phyloP scores from a whole-genome alignment of 192 early-diverging fungal species.

The Coemansia sp. region DNA sequence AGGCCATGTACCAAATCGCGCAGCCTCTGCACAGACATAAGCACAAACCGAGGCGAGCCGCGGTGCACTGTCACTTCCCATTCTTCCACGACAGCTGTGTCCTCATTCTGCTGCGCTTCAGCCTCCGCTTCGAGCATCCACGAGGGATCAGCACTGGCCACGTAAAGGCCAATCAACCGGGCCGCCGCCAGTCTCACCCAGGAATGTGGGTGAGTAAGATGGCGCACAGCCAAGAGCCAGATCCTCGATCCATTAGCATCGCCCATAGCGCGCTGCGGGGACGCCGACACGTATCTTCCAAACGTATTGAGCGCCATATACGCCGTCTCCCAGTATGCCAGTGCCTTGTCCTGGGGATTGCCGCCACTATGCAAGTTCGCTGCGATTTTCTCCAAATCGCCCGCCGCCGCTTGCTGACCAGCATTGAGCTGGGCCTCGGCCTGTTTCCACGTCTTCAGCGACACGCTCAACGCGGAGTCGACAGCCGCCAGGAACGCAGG shows the following conservation, averaged over 20 bases:
- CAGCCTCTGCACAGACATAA: slow-evolving; percentile 46
- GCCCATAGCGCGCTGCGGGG: slow-evolving; percentile 59
- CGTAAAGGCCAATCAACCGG: slow-evolving; percentile 77
- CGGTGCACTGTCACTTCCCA: slow-evolving; percentile 34
- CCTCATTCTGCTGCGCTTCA: not conserved
- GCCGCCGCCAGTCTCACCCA: slow-evolving; percentile 82
- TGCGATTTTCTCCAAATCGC: slow-evolving; percentile 58
- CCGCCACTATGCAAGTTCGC: slow-evolving; percentile 40
- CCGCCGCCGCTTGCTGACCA: slow-evolving; percentile 18
- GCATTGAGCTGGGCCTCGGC: slow-evolving; percentile 46
- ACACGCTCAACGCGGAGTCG: slow-evolving; percentile 55
- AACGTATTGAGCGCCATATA: slow-evolving; percentile 84
- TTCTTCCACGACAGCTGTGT: not conserved
- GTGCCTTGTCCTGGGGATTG: slow-evolving; percentile 58
- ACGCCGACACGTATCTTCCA: slow-evolving; percentile 65
- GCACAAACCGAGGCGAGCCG: slow-evolving; percentile 34
- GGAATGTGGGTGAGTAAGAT: slow-evolving; percentile 84
- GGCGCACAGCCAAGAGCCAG: slow-evolving; percentile 68
- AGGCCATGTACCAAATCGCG: slow-evolving; percentile 60
- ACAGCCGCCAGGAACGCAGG: slow-evolving; percentile 60
- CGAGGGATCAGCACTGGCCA: slow-evolving; percentile 67
- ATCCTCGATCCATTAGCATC: slow-evolving; percentile 56
- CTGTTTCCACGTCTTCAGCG: slow-evolving; percentile 50
- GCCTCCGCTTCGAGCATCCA: slow-evolving; percentile 54
- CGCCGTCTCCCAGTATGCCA: slow-evolving; percentile 77